A percentile compares a stretch with the other conserved stretches of the same genome.
These are phyloP conservation scores for Arabidopsis suecica DNA, from an alignment of 345 rosid genomes.

Conservation along the genomic window DNA sequence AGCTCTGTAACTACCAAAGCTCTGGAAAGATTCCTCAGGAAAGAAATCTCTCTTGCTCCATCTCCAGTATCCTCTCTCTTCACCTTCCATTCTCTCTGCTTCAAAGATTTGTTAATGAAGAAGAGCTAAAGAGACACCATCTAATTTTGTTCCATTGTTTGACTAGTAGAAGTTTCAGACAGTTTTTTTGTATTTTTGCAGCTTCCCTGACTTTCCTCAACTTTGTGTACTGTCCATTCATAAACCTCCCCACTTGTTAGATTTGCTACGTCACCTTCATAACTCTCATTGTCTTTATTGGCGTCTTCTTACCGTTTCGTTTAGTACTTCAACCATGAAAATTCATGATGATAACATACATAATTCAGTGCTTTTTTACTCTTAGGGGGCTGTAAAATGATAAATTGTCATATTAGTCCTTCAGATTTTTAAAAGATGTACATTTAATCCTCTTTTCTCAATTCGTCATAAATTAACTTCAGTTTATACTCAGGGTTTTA, in stretches of 20 bases:
- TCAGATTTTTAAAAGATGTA: background rate
- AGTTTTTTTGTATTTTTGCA: constrained; percentile 23
- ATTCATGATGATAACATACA: too few relatives aligned
- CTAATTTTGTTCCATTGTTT: constrained; percentile 1
- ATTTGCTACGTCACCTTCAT: background rate
- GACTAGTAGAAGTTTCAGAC: constrained; percentile 11
- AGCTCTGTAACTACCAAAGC: constrained; percentile 54
- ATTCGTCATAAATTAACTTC: background rate
- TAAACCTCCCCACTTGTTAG: constrained; percentile 7
- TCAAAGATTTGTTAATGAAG: constrained; percentile 15
- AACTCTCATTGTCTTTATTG: background rate
- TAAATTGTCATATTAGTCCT: constrained; percentile 14
- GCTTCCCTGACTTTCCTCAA: constrained; percentile 2
- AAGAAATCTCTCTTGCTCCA: constrained; percentile 53
- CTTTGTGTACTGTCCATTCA: constrained; percentile 11
- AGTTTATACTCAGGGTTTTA: constrained; percentile 36
- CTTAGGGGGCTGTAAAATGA: background rate
- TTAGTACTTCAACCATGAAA: background rate
- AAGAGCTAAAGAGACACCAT: constrained; percentile 1
- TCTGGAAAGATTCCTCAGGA: constrained; percentile 71
- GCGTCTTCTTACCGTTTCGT: background rate
- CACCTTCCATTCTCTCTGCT: constrained; percentile 33
- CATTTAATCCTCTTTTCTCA: background rate
- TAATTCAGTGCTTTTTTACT: background rate
- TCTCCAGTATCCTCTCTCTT: constrained; percentile 45